These are phyloP conservation scores for Mortierella antarctica DNA, from an alignment of 192 early-diverging fungal genomes.

Conservation along the genomic window DNA sequence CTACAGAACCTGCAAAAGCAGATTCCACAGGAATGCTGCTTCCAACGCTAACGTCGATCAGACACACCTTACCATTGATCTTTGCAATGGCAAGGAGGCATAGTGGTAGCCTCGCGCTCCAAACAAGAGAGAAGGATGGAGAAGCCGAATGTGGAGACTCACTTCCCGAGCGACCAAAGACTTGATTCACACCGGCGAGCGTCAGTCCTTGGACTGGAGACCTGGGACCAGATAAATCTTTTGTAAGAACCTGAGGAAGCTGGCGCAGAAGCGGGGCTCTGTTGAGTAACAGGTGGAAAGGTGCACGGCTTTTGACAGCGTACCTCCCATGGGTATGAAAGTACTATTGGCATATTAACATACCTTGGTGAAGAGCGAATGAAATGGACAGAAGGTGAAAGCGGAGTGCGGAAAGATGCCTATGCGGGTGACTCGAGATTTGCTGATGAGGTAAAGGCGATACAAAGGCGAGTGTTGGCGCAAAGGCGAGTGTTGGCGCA, in stretches of 20 bases:
- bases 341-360: slow-evolving; percentile 7
- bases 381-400: slow-evolving; percentile 9
- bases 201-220: background rate
- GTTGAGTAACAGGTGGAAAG: slow-evolving; percentile 7
- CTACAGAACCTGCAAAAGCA: slow-evolving; percentile 14
- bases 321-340: slow-evolving; percentile 9
- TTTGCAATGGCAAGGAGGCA: slow-evolving; percentile 20
- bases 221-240: slow-evolving; percentile 1
- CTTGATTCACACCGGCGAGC: slow-evolving; percentile 4
- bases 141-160: slow-evolving; percentile 15
- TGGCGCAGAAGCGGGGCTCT: slow-evolving; percentile 3
- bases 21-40: slow-evolving; percentile 15
- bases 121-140: slow-evolving; percentile 13
- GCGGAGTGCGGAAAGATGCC: slow-evolving; percentile 10
- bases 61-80: slow-evolving; percentile 26
- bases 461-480: slow-evolving; percentile 15
- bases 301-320: slow-evolving; percentile 1
- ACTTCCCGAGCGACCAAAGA: slow-evolving; percentile 15
- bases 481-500: no score
- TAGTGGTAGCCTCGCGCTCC: slow-evolving; percentile 27
- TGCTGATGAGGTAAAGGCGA: slow-evolving; percentile 15
- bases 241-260: slow-evolving; percentile 2
- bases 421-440: slow-evolving; percentile 9
- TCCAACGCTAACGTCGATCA: slow-evolving; percentile 23
- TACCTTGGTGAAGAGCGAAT: slow-evolving; percentile 12